Base-by-base conservation (phyloP, 2,329 filamentous ascomycete species). In the Colletotrichum australisinense region DNA sequence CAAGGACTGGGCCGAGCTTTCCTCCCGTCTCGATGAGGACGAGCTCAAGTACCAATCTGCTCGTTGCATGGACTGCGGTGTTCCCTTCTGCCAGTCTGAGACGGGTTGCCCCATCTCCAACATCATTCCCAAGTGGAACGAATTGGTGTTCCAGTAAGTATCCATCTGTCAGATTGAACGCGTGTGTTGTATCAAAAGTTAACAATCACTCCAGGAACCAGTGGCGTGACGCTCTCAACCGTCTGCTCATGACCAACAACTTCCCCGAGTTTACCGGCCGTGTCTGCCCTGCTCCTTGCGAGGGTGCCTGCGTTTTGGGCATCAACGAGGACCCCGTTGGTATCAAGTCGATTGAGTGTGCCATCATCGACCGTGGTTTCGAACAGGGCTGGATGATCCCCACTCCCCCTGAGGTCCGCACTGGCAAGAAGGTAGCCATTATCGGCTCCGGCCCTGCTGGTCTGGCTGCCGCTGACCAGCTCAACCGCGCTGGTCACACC, bases 341-440 rank as follows among this genome's bases (percentile, higher is more conserved):
- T 76, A 98, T 98, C 88, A 98, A 98, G 88, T 98, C 95, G 0
- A 98, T 98, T 75, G 96, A 98, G 83, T 98, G 96, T 81, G 96
- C 96, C 75, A 98, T 98, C 81, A 98, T 98, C 77, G 96, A 98
- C 81, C 94, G 96, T 76, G 96, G 96, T 59, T 98, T 98, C 80
- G 95, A 98, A 83, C 97, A 94, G 94, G 96, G 96, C 76, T 98
- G 96, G 96, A 98, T 98, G 94, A 87, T 97, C 24, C 95, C 96
- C 75, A 87, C 87, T 4, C 93, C 93, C 66, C 95, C 96, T 5
- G 84, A 92, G 82, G 88, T 91, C 74, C 95, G 95, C 76, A 97
- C 93, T 75, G 95, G 95, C 81, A 98, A 97, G 89, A 95, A 87
- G 57, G 87, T 98, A 76, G 95, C 95, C 73, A 87, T 98, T 78